phyloP scores from a whole-genome alignment of 163 green algal genomes.

The Scenedesmus sp. region DNA sequence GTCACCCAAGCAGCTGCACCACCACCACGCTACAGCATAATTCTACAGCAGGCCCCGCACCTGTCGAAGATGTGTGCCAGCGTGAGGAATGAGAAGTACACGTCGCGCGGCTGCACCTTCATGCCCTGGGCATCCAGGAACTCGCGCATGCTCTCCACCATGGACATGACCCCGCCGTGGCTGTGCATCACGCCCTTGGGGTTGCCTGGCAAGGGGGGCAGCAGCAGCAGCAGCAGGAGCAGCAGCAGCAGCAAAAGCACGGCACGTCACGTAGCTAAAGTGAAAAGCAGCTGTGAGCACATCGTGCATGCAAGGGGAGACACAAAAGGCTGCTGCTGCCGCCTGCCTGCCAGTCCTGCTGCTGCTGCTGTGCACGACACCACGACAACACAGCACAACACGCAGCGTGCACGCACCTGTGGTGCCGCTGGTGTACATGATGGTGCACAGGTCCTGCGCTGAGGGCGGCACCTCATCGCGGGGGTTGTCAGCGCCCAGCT shows the following conservation, averaged over 20 bases:
- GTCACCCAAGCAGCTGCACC: too few relatives aligned
- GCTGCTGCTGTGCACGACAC: neutral
- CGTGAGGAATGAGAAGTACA: slow-evolving; percentile 92
- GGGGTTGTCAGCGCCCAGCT: slow-evolving; percentile 68
- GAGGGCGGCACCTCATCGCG: slow-evolving; percentile 69
- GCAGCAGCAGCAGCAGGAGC: slow-evolving; percentile 55
- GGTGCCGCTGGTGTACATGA: slow-evolving; percentile 92
- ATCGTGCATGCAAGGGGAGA: slow-evolving; percentile 55
- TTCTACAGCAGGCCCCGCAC: neutral
- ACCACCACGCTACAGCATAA: too few relatives aligned
- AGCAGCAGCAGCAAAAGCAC: neutral
- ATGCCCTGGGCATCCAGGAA: slow-evolving; percentile 34
- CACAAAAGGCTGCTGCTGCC: neutral
- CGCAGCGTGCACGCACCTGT: slow-evolving; percentile 46
- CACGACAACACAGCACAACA: neutral
- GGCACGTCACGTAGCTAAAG: neutral
- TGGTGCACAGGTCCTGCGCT: slow-evolving; percentile 81
- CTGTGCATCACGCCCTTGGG: slow-evolving; percentile 96
- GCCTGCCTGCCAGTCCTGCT: neutral
- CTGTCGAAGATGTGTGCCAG: slow-evolving; percentile 96
- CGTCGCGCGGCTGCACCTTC: slow-evolving; percentile 68
- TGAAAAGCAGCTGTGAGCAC: neutral
- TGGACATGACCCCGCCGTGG: slow-evolving; percentile 83
- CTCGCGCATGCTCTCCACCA: slow-evolving; percentile 49
- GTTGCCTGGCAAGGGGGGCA: slow-evolving; percentile 60